Base-by-base conservation (phyloP, 805 yeast species). In the Danielozyma ontarioensis region DNA sequence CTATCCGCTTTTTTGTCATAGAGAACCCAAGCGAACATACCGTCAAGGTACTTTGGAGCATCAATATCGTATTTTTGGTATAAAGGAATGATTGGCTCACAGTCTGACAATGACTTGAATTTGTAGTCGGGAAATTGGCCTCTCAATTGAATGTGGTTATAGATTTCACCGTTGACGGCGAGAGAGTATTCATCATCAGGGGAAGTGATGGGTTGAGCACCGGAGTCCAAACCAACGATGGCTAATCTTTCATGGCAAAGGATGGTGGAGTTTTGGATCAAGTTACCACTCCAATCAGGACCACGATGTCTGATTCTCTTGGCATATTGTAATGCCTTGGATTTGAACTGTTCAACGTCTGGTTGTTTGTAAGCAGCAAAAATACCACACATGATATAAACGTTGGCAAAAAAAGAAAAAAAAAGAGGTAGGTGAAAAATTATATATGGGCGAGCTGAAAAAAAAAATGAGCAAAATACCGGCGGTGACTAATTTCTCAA, bases 281-380 rank as follows among this genome's bases (percentile, higher is more conserved):
- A 59, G 78, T 87, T 88, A 55, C 98, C 98, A 25, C 88, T 75
- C 99, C 99, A 93, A 67, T 93, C 99, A 48, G 99, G 99, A 55
- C 99, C 99, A 67, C 99, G 82, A 67, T 93, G 99, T 70, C 99
- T 81, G 60, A 90, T 83, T 66, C 89, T 78, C 64, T 87, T 90
- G 42, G 97, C 75, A 59, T 86, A 74, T 60, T 86, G 94, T 42
- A 93, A 72, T 28, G 97, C 97, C 57, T 80, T 80, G 42, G 80
- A 76, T 65, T 89, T 90, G 74, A 84, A 93, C 35, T 70, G 66
- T 49, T 81, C 80, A 40, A 84, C 81, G 45, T 87, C 83, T 27
- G 80, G 82, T 55, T 85, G 90, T 63, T 72, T 80, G 65, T 74
- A 86, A 31, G 94, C 88, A 42, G 97, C 97, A 57, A 86, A 93